Evolutionary conservation across 2,329 filamentous ascomycete species (phyloP).

Genomic region (Monilinia laxa): DNA sequence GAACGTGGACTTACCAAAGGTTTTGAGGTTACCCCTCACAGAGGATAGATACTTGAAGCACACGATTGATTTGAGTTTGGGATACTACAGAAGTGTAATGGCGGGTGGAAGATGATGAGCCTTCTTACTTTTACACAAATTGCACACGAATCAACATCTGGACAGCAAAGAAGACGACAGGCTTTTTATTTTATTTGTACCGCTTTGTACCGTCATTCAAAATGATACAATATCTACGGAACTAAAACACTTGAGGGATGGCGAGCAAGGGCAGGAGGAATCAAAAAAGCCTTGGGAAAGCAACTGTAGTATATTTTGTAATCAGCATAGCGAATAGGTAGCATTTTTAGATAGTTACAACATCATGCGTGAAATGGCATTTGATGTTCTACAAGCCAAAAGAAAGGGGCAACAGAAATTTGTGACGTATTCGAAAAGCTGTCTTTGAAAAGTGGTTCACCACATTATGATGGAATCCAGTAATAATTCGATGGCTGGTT

Average conservation of each 20-base stretch:
- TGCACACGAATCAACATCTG: slow-evolving; percentile 1
- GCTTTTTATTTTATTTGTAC: slow-evolving; percentile 9
- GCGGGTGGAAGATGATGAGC: slow-evolving; percentile 30
- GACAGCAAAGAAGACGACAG: not conserved
- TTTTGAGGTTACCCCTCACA: slow-evolving; percentile 64
- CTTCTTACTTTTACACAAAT: slow-evolving; percentile 14
- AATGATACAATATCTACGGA: slow-evolving; percentile 28
- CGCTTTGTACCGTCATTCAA: slow-evolving; percentile 14
- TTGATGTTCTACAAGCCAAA: slow-evolving; percentile 18
- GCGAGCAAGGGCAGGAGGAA: slow-evolving; percentile 36
- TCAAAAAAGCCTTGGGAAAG: slow-evolving; percentile 28
- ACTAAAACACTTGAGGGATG: slow-evolving; percentile 22
- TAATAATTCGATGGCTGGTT: slow-evolving; percentile 7
- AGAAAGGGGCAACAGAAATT: not conserved
- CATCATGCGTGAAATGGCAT: slow-evolving; percentile 24
- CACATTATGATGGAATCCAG: not conserved
- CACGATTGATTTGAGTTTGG: slow-evolving; percentile 66
- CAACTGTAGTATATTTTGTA: slow-evolving; percentile 28
- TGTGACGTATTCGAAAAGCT: slow-evolving; percentile 1
- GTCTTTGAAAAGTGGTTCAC: slow-evolving; percentile 1
- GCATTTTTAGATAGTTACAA: slow-evolving; percentile 20
- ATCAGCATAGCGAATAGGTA: slow-evolving; percentile 31
- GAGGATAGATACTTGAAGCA: slow-evolving; percentile 71
- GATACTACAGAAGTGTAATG: slow-evolving; percentile 55
- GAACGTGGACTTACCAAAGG: slow-evolving; percentile 47